phyloP scores from a whole-genome alignment of 2,329 filamentous ascomycete species.

The Stagonosporopsis rhizophila region DNA sequence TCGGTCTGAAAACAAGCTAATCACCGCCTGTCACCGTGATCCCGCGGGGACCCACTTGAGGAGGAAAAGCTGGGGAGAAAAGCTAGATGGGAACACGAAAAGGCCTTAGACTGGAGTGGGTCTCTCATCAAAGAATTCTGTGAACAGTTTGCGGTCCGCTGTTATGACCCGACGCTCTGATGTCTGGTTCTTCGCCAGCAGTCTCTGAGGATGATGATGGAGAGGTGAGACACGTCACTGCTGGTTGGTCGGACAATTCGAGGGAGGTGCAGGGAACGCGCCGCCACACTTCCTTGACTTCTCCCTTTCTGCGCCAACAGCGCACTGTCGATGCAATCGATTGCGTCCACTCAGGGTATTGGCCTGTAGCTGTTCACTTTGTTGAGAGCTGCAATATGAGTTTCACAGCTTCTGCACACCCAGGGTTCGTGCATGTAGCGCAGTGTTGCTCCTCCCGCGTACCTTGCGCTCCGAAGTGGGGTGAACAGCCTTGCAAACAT shows the following conservation, averaged over 20 bases:
- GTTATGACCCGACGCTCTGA: not conserved
- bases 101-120: slow-evolving; percentile 7
- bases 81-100: slow-evolving; percentile 16
- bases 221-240: slow-evolving; percentile 14
- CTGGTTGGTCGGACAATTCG: slow-evolving; percentile 8
- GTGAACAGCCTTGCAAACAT: slow-evolving; percentile 18
- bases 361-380: not conserved
- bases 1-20: slow-evolving; percentile 13
- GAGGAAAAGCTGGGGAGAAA: slow-evolving; percentile 21
- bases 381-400: not conserved
- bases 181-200: not conserved
- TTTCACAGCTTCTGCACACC: not conserved
- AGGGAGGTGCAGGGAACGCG: slow-evolving; percentile 4
- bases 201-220: not conserved
- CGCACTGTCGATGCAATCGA: slow-evolving; percentile 5
- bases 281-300: slow-evolving; percentile 1
- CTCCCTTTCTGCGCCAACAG: not conserved
- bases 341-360: not conserved
- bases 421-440: not conserved
- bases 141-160: slow-evolving; percentile 1
- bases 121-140: slow-evolving; percentile 11
- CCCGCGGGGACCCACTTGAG: slow-evolving; percentile 20
- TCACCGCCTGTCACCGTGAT: slow-evolving; percentile 18
- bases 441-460: not conserved
- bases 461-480: slow-evolving; percentile 10